These are phyloP conservation scores for Fusarium chuoi DNA, from an alignment of 2,329 filamentous ascomycete species.

Conservation along the genomic window DNA sequence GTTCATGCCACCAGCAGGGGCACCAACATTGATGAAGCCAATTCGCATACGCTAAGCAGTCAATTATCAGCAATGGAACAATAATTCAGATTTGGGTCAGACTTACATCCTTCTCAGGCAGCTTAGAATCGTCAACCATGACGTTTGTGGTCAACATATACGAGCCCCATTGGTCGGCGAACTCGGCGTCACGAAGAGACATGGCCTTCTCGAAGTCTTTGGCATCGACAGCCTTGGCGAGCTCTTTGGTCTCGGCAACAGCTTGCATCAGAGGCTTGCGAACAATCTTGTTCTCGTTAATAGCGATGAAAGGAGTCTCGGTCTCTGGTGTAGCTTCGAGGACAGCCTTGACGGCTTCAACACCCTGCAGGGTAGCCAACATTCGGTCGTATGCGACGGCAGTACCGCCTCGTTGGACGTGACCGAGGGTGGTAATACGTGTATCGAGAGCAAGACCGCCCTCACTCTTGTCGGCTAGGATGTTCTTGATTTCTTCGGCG, in stretches of 20 bases:
- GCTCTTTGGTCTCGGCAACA: conserved; percentile 85
- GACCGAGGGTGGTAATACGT: conserved; percentile 91
- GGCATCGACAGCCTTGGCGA: conserved; percentile 81
- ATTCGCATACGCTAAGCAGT: conserved; percentile 82
- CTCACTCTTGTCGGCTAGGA: conserved; percentile 78
- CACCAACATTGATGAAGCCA: conserved; percentile 96
- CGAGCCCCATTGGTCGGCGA: conserved; percentile 89
- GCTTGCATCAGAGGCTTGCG: conserved; percentile 90
- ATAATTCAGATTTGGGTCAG: not conserved
- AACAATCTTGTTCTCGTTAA: conserved; percentile 97
- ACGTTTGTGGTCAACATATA: conserved; percentile 92
- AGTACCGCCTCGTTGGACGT: conserved; percentile 94
- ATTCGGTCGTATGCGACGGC: conserved; percentile 95
- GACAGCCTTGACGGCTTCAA: conserved; percentile 92
- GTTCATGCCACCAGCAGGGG: conserved; percentile 98
- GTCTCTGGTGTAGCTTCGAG: conserved; percentile 89
- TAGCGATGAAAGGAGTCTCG: conserved; percentile 93
- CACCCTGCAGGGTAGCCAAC: conserved; percentile 91
- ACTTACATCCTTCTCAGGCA: conserved; percentile 77
- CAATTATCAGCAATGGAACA: not conserved
- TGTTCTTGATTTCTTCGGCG: conserved; percentile 82
- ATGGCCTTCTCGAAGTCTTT: conserved; percentile 92
- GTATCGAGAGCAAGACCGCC: conserved; percentile 84
- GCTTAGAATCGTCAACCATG: conserved; percentile 71
- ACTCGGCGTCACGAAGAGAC: conserved; percentile 89